Evolutionary conservation across 345 rosid genomes (phyloP).

Genomic region (Lenwebbia sp.): DNA sequence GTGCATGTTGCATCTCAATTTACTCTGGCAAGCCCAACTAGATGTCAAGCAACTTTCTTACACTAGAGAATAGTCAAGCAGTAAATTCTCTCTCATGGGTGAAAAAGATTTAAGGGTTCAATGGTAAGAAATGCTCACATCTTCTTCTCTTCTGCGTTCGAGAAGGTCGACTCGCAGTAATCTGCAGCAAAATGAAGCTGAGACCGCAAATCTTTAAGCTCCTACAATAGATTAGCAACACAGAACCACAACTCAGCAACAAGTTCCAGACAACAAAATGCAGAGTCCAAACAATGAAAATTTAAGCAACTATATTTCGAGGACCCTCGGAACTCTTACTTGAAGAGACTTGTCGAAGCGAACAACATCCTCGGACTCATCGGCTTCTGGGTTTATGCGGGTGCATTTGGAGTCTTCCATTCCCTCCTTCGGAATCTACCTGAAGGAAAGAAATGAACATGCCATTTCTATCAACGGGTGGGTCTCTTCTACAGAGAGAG

Average conservation of each 20-base stretch:
- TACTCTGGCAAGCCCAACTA: not conserved
- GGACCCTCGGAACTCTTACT: slow-evolving; percentile 5
- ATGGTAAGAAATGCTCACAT: slow-evolving; percentile 13
- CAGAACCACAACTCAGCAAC: not conserved
- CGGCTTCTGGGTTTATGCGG: slow-evolving; percentile 6
- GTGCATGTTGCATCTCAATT: not conserved
- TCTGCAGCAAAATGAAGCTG: slow-evolving; percentile 65
- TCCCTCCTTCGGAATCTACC: not conserved
- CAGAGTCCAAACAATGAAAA: not conserved
- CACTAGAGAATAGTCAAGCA: not conserved
- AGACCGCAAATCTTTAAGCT: slow-evolving; percentile 48
- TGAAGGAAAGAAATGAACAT: not conserved
- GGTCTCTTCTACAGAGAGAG: not conserved
- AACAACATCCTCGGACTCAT: slow-evolving; percentile 12
- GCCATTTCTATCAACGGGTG: not conserved
- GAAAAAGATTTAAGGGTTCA: not conserved
- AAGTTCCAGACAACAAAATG: not conserved
- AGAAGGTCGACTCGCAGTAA: slow-evolving; percentile 45
- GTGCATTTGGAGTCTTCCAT: slow-evolving; percentile 13
- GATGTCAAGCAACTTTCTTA: not conserved
- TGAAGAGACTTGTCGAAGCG: slow-evolving; percentile 47
- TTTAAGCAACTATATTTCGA: not conserved
- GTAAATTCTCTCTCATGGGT: not conserved
- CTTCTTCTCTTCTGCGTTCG: slow-evolving; percentile 29
- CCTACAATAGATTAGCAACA: slow-evolving; percentile 16